phyloP scores from a whole-genome alignment of 1,284 basidiomycete genomes.

The Pseudozyma sp. region DNA sequence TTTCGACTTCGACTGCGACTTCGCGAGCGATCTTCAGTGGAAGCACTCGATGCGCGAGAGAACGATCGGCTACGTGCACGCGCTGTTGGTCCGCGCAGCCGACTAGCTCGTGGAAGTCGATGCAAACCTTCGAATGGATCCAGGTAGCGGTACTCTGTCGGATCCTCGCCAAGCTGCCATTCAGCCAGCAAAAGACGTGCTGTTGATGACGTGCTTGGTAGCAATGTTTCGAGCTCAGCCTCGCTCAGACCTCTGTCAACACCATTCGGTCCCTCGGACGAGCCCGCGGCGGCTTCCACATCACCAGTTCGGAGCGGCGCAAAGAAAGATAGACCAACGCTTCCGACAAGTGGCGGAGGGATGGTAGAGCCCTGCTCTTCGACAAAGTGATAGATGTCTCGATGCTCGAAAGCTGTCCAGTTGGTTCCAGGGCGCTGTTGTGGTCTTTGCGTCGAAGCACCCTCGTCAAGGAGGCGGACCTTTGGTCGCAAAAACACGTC shows the following conservation, averaged over 20 bases:
- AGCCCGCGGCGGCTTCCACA: slow-evolving; percentile 10
- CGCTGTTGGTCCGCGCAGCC: slow-evolving; percentile 26
- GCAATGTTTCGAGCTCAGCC: slow-evolving; percentile 26
- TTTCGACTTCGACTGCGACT: slow-evolving; percentile 31
- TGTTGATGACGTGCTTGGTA: slow-evolving; percentile 43
- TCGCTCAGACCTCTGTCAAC: slow-evolving; percentile 5
- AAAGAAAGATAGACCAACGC: slow-evolving; percentile 37
- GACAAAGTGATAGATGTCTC: slow-evolving; percentile 31
- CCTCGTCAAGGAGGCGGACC: slow-evolving; percentile 32
- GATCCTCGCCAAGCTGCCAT: slow-evolving; percentile 43
- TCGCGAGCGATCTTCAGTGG: slow-evolving; percentile 25
- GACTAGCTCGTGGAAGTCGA: slow-evolving; percentile 42
- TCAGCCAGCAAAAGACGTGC: slow-evolving; percentile 41
- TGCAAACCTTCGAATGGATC: slow-evolving; percentile 48
- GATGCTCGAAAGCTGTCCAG: slow-evolving; percentile 40
- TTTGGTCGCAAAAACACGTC: slow-evolving; percentile 33
- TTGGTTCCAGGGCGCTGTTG: slow-evolving; percentile 35
- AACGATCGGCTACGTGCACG: slow-evolving; percentile 45
- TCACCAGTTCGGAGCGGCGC: slow-evolving; percentile 32
- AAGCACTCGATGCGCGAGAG: slow-evolving; percentile 37
- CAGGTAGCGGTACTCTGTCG: slow-evolving; percentile 25
- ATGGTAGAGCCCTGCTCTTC: slow-evolving; percentile 38
- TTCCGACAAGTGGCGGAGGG: slow-evolving; percentile 38
- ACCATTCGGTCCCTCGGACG: background rate
- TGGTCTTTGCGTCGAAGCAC: slow-evolving; percentile 24